These are phyloP conservation scores for Yamadazyma sp. DNA, from an alignment of 1,139 yeast species.

Conservation along the genomic window DNA sequence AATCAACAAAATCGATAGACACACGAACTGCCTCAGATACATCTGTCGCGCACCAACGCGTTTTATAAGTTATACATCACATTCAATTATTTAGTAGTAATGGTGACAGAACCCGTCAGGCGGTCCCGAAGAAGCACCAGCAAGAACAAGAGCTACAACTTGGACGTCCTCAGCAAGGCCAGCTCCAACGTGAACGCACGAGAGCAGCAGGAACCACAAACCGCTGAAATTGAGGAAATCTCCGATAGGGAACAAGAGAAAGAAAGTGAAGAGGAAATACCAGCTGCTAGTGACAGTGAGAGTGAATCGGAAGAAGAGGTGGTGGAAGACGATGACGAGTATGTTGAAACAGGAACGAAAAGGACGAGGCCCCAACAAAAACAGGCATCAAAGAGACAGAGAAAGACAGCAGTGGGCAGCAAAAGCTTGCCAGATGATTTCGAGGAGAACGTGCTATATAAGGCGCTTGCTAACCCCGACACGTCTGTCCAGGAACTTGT, in stretches of 20 bases:
- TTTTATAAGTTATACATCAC: background rate
- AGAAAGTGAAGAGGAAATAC: too few relatives aligned
- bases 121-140: slow-evolving; percentile 6
- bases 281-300: background rate
- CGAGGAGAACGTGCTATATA: slow-evolving; percentile 54
- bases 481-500: slow-evolving; percentile 61
- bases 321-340: slow-evolving; percentile 2
- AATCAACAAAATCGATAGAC: background rate
- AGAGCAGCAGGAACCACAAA: background rate
- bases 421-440: slow-evolving; percentile 17
- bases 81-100: background rate
- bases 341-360: slow-evolving; percentile 6
- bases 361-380: background rate
- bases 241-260: too few relatives aligned
- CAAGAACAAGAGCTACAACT: slow-evolving; percentile 5
- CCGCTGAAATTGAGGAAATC: too few relatives aligned
- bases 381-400: background rate
- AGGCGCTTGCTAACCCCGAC: slow-evolving; percentile 49
- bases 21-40: background rate
- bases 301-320: background rate
- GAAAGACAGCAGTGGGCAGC: background rate
- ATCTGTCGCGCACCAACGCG: slow-evolving; percentile 2
- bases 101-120: background rate
- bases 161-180: slow-evolving; percentile 3
- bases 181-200: background rate